These are phyloP conservation scores for Trichoderma asperellum DNA, from an alignment of 2,329 filamentous ascomycete species.

Conservation along the genomic window DNA sequence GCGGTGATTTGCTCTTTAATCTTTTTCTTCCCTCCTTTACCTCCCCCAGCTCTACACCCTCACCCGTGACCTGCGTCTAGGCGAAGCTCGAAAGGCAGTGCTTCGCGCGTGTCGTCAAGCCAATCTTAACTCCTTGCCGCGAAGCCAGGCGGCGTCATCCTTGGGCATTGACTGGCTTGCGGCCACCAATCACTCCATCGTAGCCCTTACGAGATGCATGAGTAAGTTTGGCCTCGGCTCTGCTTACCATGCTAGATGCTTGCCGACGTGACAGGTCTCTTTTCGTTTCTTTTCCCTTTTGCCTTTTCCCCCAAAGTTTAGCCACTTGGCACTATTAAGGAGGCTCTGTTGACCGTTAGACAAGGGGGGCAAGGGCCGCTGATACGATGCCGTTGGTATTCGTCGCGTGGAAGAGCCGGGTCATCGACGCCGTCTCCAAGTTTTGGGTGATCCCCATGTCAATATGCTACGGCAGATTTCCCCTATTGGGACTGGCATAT, in stretches of 20 bases:
- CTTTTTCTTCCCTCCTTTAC: not conserved
- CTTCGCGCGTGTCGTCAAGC: slow-evolving; percentile 8
- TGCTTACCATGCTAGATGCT: not conserved
- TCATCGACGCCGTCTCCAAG: slow-evolving; percentile 27
- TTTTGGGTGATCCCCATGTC: slow-evolving; percentile 26
- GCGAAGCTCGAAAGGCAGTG: slow-evolving; percentile 9
- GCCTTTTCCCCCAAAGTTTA: not conserved
- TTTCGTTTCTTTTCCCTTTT: not conserved
- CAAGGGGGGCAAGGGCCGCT: slow-evolving; percentile 13
- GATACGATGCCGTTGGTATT: slow-evolving; percentile 28
- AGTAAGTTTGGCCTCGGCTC: slow-evolving; percentile 13
- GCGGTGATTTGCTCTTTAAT: not conserved
- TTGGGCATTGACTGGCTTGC: slow-evolving; percentile 14
- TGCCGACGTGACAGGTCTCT: slow-evolving; percentile 3
- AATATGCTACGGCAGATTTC: slow-evolving; percentile 21
- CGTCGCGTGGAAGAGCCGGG: slow-evolving; percentile 22
- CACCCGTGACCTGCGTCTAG: not conserved
- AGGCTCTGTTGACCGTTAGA: slow-evolving; percentile 18
- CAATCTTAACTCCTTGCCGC: not conserved
- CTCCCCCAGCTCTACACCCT: slow-evolving; percentile 2
- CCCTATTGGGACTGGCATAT: slow-evolving; percentile 20
- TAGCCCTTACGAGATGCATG: slow-evolving; percentile 3
- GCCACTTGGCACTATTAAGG: slow-evolving; percentile 5
- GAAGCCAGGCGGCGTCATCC: not conserved
- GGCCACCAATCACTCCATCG: slow-evolving; percentile 10